Conservation (phyloP, 257 asterid species). For the Nicotiana paniculata region DNA sequence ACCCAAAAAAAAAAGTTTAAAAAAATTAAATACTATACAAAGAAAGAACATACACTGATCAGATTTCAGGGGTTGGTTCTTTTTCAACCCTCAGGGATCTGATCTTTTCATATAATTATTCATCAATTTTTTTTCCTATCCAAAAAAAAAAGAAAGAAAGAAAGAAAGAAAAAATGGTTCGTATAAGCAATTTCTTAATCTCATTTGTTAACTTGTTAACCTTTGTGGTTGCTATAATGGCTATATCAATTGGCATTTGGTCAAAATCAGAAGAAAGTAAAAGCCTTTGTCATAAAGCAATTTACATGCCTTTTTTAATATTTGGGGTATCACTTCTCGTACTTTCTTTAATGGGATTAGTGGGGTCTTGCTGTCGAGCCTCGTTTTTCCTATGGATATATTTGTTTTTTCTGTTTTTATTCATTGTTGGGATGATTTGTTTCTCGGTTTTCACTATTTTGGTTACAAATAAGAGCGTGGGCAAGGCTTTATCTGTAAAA, state of each 20-base stretch:
- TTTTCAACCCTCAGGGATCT: neutral
- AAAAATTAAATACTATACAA: neutral
- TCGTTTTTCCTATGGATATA: conserved; percentile 48
- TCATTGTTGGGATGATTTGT: conserved; percentile 34
- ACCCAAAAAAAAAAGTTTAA: neutral
- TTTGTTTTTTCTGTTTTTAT: conserved; percentile 29
- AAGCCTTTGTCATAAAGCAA: conserved; percentile 37
- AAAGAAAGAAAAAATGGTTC: conserved; percentile 11
- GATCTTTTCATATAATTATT: neutral
- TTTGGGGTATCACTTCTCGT: conserved; percentile 39
- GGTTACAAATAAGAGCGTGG: conserved; percentile 49
- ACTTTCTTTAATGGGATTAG: conserved; percentile 45
- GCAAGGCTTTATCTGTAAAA: conserved; percentile 35
- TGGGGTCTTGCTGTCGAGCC: conserved; percentile 46
- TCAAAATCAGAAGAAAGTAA: conserved; percentile 17
- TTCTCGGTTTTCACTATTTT: conserved; percentile 48
- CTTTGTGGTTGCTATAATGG: conserved; percentile 29
- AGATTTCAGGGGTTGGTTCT: conserved; percentile 2
- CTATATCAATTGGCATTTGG: conserved; percentile 42
- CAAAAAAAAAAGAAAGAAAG: too few species aligned
- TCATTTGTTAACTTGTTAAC: conserved; percentile 37
- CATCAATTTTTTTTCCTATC: neutral
- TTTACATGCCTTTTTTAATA: conserved; percentile 42
- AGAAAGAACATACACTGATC: neutral
- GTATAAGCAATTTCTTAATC: conserved; percentile 53